Evolutionary conservation across 441 rosid genomes (phyloP), one percentile per base, ranked within the genome.

Genomic region (Croton setiger): DNA sequence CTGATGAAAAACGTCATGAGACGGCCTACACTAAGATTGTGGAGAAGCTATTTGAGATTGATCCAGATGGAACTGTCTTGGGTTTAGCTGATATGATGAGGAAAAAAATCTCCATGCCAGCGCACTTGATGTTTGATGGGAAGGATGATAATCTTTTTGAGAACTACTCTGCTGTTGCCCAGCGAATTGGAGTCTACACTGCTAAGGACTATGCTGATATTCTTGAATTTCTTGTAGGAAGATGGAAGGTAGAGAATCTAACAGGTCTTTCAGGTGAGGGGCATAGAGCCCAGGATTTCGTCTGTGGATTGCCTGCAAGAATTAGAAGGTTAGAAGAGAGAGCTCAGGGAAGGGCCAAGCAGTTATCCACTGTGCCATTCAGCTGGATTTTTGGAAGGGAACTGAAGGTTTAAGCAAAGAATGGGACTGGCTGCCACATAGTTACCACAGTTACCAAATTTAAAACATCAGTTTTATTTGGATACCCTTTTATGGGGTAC

Each of bases 1-100:
- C 96, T 15, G 96, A 91, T 53, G 97, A 91, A 80, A 91, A 86
- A 83, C 93, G 97, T 58, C 97, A 91, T 5, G 97, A 91, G 75
- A 83, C 86, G 0, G 97, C 97, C 39, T 91, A 91, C 82, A 84
- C 92, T 72, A 88, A 85, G 86, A 88, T 91, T 18, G 85, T 86
- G 51, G 96, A 86, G 63, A 91, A 91, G 85, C 91, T 91, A 41
- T 79, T 84, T 60, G 93, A 89, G 84, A 80, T 89, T 4, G 97
- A 91, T 69, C 96, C 96, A 7, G 84, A 91, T 58, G 93, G 86
- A 47, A 83, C 96, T 0, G 82, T 91, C 51, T 13, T 78, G 73
- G 84, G 92, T 23, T 85, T 92, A 70, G 88, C 94, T 43, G 96
- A 89, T 81, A 92, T 89, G 96, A 88, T 92, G 97, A 83, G 84